These are phyloP conservation scores for Ceratobasidium sp. DNA, from an alignment of 1,284 basidiomycete genomes.

Conservation along the genomic window DNA sequence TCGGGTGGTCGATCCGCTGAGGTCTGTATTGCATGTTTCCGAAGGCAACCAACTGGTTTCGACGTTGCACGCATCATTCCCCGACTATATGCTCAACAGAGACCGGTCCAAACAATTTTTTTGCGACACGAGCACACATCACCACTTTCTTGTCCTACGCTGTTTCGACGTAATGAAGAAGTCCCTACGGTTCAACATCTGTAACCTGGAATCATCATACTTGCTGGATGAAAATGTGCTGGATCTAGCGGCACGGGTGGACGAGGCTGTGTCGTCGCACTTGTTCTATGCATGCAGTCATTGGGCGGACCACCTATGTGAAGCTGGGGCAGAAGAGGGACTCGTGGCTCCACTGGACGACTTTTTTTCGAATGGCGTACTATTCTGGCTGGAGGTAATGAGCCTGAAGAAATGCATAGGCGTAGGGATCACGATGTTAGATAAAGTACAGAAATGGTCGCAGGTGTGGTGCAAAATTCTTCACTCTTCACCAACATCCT, in stretches of 20 bases:
- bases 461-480: not conserved
- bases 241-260: slow-evolving; percentile 1
- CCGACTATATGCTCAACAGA: slow-evolving; percentile 33
- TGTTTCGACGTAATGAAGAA: slow-evolving; percentile 17
- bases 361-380: slow-evolving; percentile 21
- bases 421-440: not conserved
- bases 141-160: not conserved
- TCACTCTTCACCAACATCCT: too few species aligned
- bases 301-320: slow-evolving; percentile 24
- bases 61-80: slow-evolving; percentile 35
- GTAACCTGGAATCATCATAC: slow-evolving; percentile 8
- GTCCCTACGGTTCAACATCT: slow-evolving; percentile 20
- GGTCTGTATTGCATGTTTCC: slow-evolving; percentile 33
- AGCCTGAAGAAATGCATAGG: slow-evolving; percentile 12
- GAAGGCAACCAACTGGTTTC: slow-evolving; percentile 8
- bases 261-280: slow-evolving; percentile 3
- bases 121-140: not conserved
- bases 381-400: slow-evolving; percentile 44
- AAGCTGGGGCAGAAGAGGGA: not conserved
- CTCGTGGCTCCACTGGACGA: not conserved
- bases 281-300: slow-evolving; percentile 25
- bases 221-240: too few species aligned
- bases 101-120: not conserved
- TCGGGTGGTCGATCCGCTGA: slow-evolving; percentile 16
- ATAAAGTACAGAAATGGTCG: not conserved